A percentile compares a stretch with the other conserved stretches of the same genome.
Evolutionary conservation across 108 stramenopile species (phyloP).

Genomic region (Nitzschia putrida): DNA sequence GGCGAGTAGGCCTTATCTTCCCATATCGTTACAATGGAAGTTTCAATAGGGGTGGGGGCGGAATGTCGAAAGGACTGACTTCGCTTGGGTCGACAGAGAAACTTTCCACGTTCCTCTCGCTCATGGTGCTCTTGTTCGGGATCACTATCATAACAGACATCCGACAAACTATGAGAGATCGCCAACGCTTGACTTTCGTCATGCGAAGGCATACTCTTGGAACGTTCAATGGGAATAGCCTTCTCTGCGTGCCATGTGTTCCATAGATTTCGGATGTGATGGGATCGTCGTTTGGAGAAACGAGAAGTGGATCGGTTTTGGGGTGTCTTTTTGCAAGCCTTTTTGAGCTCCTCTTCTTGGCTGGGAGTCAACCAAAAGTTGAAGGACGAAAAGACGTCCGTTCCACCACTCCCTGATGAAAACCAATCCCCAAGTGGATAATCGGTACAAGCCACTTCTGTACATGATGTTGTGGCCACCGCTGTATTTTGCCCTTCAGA

Average conservation of each 20-base stretch:
- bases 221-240: constrained; percentile 10
- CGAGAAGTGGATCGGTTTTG: constrained; percentile 14
- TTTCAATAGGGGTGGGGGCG: not conserved
- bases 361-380: constrained; percentile 26
- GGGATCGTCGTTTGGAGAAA: not conserved
- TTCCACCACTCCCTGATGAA: not conserved
- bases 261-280: constrained; percentile 8
- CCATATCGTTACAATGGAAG: not conserved
- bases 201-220: constrained; percentile 10
- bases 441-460: constrained; percentile 9
- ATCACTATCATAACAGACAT: constrained; percentile 36
- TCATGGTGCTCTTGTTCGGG: constrained; percentile 23
- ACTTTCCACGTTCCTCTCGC: constrained; percentile 11
- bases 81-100: not conserved
- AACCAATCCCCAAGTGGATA: constrained; percentile 8
- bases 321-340: not conserved
- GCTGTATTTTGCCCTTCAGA: not conserved
- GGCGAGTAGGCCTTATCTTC: not conserved
- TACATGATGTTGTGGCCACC: constrained; percentile 3
- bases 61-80: not conserved
- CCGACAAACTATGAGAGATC: not conserved
- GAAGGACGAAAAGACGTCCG: constrained; percentile 14
- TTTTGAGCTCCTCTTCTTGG: constrained; percentile 7
- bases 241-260: constrained; percentile 19
- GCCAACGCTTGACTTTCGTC: not conserved